Percentiles rank a stretch among this genome's conserved stretches.
Evolutionary conservation across 345 rosid genomes (phyloP).

Genomic region (Moricandia arvensis): DNA sequence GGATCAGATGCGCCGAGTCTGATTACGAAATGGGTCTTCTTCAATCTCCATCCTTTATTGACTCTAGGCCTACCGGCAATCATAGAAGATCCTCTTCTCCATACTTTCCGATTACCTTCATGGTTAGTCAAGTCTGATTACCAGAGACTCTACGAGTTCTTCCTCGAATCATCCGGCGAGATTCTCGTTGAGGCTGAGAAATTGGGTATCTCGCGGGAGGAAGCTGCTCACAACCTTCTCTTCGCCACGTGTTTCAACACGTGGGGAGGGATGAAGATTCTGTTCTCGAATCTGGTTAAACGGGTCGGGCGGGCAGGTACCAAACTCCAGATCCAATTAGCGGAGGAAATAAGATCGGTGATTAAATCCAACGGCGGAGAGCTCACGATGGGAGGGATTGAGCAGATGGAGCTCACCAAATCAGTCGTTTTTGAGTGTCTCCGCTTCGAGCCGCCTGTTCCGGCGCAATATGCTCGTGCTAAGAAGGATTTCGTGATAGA

Average conservation of each 20-base stretch:
- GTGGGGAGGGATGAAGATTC: constrained; percentile 71
- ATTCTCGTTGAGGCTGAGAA: constrained; percentile 71
- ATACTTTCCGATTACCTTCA: constrained; percentile 61
- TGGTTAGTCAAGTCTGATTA: constrained; percentile 61
- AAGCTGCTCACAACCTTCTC: constrained; percentile 76
- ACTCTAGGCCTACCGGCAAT: constrained; percentile 57
- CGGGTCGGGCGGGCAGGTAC: constrained; percentile 74
- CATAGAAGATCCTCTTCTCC: constrained; percentile 58
- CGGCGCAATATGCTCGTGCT: constrained; percentile 68
- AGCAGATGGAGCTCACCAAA: constrained; percentile 73
- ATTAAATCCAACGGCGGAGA: constrained; percentile 62
- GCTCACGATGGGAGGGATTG: constrained; percentile 69
- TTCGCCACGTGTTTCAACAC: constrained; percentile 90
- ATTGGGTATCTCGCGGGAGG: constrained; percentile 68
- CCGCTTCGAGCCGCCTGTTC: constrained; percentile 89
- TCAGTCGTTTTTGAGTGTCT: constrained; percentile 76
- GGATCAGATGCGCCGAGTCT: constrained; percentile 63
- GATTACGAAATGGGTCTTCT: constrained; percentile 65
- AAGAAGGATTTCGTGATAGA: constrained; percentile 66
- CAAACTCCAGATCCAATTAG: constrained; percentile 55
- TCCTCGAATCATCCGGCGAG: constrained; percentile 49
- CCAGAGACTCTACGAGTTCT: constrained; percentile 71
- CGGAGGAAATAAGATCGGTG: constrained; percentile 71
- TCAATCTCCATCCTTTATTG: constrained; percentile 59
- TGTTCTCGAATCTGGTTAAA: constrained; percentile 64